Evolutionary conservation across 1,284 basidiomycete genomes (phyloP).

Genomic region (Naganishia sp.): DNA sequence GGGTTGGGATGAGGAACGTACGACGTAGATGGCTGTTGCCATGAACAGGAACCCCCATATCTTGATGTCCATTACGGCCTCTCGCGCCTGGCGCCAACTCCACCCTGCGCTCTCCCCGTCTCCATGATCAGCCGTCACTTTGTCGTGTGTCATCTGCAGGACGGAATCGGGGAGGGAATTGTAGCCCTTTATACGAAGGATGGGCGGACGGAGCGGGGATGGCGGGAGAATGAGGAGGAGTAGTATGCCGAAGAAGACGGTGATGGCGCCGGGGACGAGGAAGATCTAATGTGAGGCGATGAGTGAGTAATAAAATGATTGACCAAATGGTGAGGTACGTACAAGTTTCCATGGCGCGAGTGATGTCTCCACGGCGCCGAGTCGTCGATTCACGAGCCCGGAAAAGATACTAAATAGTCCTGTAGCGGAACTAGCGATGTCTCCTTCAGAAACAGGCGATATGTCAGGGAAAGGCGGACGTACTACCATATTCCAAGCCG

Average conservation of each 20-base stretch:
- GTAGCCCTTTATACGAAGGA: constrained; percentile 15
- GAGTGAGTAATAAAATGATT: background rate
- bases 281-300: constrained; percentile 5
- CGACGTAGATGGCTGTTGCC: constrained; percentile 52
- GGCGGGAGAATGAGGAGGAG: constrained; percentile 22
- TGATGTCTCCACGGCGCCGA: constrained; percentile 15
- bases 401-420: constrained; percentile 29
- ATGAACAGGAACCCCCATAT: constrained; percentile 56
- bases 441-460: background rate
- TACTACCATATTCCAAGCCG: constrained; percentile 25
- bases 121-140: constrained; percentile 32
- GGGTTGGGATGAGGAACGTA: background rate
- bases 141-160: constrained; percentile 25
- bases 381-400: constrained; percentile 18
- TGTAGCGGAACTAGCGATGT: constrained; percentile 6
- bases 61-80: constrained; percentile 56
- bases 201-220: constrained; percentile 9
- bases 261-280: constrained; percentile 24
- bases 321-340: background rate
- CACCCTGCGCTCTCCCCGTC: constrained; percentile 40
- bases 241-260: constrained; percentile 19
- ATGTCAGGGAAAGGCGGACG: background rate
- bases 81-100: constrained; percentile 51
- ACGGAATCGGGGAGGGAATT: constrained; percentile 3
- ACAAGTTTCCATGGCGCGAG: constrained; percentile 25